Conservation (phyloP, 1,284 basidiomycete species). For the Marasmius sp. region DNA sequence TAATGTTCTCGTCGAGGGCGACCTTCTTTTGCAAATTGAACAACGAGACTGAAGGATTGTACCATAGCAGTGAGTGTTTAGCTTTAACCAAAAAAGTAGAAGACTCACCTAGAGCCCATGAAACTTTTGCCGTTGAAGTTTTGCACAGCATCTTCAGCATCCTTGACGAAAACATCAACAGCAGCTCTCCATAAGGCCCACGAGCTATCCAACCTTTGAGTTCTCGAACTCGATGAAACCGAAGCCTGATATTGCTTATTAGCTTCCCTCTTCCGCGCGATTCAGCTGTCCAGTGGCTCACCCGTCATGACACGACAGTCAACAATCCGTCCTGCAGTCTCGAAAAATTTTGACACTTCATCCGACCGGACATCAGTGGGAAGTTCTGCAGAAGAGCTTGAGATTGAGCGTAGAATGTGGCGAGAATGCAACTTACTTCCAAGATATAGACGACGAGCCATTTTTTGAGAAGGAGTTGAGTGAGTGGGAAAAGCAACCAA, state of each 20-base stretch:
- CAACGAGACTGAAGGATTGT: slow-evolving; percentile 66
- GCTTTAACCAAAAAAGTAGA: background rate
- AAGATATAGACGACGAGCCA: slow-evolving; percentile 82
- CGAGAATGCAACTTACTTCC: slow-evolving; percentile 56
- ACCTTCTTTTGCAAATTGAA: slow-evolving; percentile 89
- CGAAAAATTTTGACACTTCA: slow-evolving; percentile 84
- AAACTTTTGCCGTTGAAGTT: slow-evolving; percentile 86
- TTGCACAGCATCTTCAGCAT: slow-evolving; percentile 88
- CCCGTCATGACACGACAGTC: slow-evolving; percentile 95
- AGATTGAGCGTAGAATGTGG: slow-evolving; percentile 9
- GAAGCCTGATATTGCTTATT: slow-evolving; percentile 55
- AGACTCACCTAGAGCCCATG: slow-evolving; percentile 78
- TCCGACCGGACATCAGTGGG: slow-evolving; percentile 76
- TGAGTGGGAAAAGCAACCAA: slow-evolving; percentile 24
- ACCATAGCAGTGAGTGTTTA: slow-evolving; percentile 8
- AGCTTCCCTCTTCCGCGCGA: background rate
- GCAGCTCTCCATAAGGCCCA: background rate
- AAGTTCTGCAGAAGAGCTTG: slow-evolving; percentile 50
- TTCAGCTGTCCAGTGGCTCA: slow-evolving; percentile 27
- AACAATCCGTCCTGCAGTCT: slow-evolving; percentile 81
- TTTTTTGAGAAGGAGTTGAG: slow-evolving; percentile 47
- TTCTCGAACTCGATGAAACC: slow-evolving; percentile 94
- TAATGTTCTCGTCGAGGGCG: slow-evolving; percentile 79
- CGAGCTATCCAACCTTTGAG: slow-evolving; percentile 50
- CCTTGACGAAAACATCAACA: slow-evolving; percentile 44